Conservation (phyloP, 1,284 basidiomycete genomes). For the Cutaneotrichosporon daszewskae region DNA sequence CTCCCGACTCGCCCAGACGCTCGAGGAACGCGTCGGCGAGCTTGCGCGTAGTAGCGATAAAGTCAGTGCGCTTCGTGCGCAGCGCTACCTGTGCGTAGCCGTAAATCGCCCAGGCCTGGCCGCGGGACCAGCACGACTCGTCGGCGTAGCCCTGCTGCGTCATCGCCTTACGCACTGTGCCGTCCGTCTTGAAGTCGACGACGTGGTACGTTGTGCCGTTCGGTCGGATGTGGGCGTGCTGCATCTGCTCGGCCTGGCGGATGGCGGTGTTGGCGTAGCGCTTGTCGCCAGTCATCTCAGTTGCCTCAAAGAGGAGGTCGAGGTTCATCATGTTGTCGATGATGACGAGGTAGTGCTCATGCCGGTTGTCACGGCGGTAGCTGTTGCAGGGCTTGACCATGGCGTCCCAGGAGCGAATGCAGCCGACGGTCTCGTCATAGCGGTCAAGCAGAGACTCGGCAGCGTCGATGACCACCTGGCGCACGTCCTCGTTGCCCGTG, state of each 20-base stretch:
- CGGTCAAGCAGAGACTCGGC: constrained; percentile 33
- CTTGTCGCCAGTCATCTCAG: constrained; percentile 29
- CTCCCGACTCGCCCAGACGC: constrained; percentile 25
- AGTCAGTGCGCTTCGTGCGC: constrained; percentile 35
- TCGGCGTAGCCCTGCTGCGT: constrained; percentile 37
- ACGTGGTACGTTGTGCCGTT: constrained; percentile 39
- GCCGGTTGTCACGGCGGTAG: constrained; percentile 26
- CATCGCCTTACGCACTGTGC: constrained; percentile 12
- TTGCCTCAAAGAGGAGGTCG: constrained; percentile 34
- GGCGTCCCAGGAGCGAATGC: constrained; percentile 34
- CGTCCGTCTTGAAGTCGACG: constrained; percentile 28
- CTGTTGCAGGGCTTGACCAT: constrained; percentile 20
- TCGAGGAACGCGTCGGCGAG: constrained; percentile 34
- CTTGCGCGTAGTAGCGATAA: constrained; percentile 22
- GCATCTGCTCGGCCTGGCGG: constrained; percentile 30
- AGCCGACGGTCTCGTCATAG: constrained; percentile 27
- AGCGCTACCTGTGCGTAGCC: constrained; percentile 37
- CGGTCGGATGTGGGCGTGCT: constrained; percentile 24
- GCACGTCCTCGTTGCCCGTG: constrained; percentile 25
- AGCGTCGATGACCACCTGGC: constrained; percentile 32
- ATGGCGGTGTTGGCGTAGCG: constrained; percentile 32
- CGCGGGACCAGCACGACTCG: constrained; percentile 33
- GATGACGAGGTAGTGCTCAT: constrained; percentile 39
- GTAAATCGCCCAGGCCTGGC: constrained; percentile 40
- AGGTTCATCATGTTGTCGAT: constrained; percentile 47